Evolutionary conservation across 176 grass and related monocot genomes (phyloP).

Genomic region (Oryza nivara): DNA sequence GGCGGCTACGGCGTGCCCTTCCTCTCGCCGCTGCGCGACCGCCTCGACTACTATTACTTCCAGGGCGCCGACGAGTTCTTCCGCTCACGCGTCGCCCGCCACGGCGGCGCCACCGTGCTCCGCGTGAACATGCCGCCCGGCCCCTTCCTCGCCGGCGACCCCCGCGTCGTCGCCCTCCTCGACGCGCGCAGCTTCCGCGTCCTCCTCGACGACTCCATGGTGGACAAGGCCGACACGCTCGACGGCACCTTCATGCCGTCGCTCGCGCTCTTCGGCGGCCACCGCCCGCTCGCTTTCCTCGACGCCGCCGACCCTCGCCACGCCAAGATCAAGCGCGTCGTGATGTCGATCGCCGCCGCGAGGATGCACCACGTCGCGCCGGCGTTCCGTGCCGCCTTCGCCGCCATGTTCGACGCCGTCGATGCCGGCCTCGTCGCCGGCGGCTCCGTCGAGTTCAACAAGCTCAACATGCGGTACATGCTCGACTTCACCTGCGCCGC

Average conservation of each 20-base stretch:
- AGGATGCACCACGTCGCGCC: conserved; percentile 52
- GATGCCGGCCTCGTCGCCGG: conserved; percentile 1
- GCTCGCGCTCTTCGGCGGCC: conserved; percentile 55
- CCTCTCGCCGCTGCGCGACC: conserved; percentile 59
- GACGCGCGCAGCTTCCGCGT: conserved; percentile 75
- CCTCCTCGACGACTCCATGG: conserved; percentile 56
- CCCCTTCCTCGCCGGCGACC: conserved; percentile 47
- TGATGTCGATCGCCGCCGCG: conserved; percentile 46
- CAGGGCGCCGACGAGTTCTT: conserved; percentile 68
- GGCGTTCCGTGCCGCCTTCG: conserved; percentile 45
- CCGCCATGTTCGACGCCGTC: conserved; percentile 44
- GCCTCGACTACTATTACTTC: conserved; percentile 81
- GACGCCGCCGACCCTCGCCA: conserved; percentile 64
- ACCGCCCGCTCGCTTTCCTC: conserved; percentile 65
- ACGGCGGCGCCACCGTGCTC: conserved; percentile 76
- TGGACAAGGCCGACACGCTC: conserved; percentile 76
- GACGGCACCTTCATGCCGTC: conserved; percentile 74
- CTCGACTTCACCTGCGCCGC: conserved; percentile 61
- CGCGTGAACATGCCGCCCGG: conserved; percentile 70
- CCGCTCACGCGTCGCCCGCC: conserved; percentile 55
- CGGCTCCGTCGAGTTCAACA: conserved; percentile 57
- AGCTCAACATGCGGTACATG: conserved; percentile 38
- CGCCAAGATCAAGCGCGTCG: conserved; percentile 55
- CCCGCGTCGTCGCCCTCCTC: conserved; percentile 69
- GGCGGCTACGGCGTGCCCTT: conserved; percentile 60